Conservation (phyloP, 306 rosid species). For the Cucurbita argyrosperma region DNA sequence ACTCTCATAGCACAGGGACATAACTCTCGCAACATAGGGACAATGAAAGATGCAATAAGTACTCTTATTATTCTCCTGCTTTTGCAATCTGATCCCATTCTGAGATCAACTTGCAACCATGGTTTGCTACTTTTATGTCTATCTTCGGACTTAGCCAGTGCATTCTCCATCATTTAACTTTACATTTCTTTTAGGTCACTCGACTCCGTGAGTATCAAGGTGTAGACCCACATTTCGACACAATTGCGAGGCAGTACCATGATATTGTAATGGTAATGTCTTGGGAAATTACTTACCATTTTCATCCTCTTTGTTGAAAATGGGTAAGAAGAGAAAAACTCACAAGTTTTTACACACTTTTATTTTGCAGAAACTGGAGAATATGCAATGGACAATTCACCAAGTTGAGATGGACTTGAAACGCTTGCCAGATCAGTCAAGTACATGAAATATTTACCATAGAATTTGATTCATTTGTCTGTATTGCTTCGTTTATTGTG, state of each 20-base stretch:
- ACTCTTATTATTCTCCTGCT: not conserved
- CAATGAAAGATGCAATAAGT: not conserved
- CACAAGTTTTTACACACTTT: not conserved
- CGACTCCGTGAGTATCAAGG: constrained; percentile 83
- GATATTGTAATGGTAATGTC: constrained; percentile 53
- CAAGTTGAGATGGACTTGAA: constrained; percentile 86
- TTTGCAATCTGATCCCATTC: not conserved
- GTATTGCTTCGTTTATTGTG: not conserved
- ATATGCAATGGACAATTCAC: constrained; percentile 88
- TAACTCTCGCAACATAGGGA: not conserved
- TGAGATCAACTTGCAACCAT: not conserved
- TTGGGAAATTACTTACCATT: not conserved
- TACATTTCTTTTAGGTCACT: constrained; percentile 39
- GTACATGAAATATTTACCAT: constrained; percentile 9
- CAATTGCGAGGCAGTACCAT: constrained; percentile 70
- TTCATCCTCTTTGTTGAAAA: not conserved
- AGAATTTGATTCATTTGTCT: not conserved
- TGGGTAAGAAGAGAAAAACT: not conserved
- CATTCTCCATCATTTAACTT: not conserved
- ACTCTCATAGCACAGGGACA: not conserved
- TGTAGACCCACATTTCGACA: constrained; percentile 85
- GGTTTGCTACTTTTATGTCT: not conserved
- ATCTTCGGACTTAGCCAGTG: not conserved
- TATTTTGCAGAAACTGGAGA: constrained; percentile 61
- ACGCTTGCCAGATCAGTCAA: constrained; percentile 46